Base-by-base conservation (phyloP, 352 stramenopile species). In the Elongisporangium senticosum region DNA sequence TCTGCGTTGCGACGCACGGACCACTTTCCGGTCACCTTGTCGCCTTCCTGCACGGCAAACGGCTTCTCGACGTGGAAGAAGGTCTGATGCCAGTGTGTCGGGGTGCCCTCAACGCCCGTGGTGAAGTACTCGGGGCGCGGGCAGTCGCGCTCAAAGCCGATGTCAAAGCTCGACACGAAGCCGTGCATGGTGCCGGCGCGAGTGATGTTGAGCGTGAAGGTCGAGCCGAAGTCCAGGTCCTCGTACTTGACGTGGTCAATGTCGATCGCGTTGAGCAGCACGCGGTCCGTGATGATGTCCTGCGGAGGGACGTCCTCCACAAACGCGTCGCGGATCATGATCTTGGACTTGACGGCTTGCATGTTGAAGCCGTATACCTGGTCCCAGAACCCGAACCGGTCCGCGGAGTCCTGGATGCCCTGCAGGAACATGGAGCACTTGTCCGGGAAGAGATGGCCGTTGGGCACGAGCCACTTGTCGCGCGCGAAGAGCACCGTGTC, bases 341-440 rank as follows among this genome's bases (percentile, higher is more conserved):
- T 94, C 63, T 90, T 90, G 56, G 96, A 79, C 72, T 98, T 96
- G 67, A 99, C 96, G 15, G 85, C 79, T 64, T 88, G 93, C 96
- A 99, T 99, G 69, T 99, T 95, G 72, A 99, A 99, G 53, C 97
- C 96, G 73, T 99, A 99, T 13, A 99, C 96, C 62, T 98, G 71
- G 55, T 98, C 81, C 97, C 97, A 99, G 72, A 98, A 98, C 57
- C 83, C 74, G 23, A 93, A 71, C 49, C 81, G 79, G 56, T 81
- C 61, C 19, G 75, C 79, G 48, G 78, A 91, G 63, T 91, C 79
- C 53, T 80, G 70, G 51, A 89, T 76, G 24, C 72, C 83, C 56
- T 91, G 79, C 22, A 99, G 78, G 64, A 96, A 95, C 80, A 99
- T 93, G 33, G 94, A 96, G 64, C 96, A 97, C 74, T 98, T 98